These are phyloP conservation scores for Coniophora puteana DNA, from an alignment of 1,284 basidiomycete genomes.

Conservation along the genomic window DNA sequence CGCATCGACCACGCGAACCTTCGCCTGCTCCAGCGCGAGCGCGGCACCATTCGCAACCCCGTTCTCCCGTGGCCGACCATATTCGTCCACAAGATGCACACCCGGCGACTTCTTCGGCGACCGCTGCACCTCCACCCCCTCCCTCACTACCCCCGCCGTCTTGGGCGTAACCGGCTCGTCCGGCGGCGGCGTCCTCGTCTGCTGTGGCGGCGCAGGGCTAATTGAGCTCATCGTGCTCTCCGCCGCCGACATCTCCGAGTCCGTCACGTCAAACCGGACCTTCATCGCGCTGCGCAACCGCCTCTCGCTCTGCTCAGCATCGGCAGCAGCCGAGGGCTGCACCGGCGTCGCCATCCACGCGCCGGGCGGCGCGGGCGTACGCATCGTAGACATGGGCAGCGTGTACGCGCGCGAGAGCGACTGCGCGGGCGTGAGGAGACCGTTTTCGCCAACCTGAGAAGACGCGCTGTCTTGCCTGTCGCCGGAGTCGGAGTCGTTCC, in stretches of 20 bases:
- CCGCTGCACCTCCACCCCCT: slow-evolving; percentile 12
- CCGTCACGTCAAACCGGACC: slow-evolving; percentile 63
- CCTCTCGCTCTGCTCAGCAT: slow-evolving; percentile 28
- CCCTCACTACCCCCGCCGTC: slow-evolving; percentile 4
- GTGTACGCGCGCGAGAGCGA: slow-evolving; percentile 41
- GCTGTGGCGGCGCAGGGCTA: slow-evolving; percentile 18
- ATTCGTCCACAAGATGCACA: slow-evolving; percentile 59
- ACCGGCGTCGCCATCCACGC: slow-evolving; percentile 65
- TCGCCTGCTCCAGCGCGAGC: slow-evolving; percentile 14
- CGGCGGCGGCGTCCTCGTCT: slow-evolving; percentile 2
- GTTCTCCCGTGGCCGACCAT: slow-evolving; percentile 38
- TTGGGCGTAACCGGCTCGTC: background rate
- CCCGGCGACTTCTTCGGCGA: slow-evolving; percentile 42
- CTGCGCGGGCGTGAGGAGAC: slow-evolving; percentile 39
- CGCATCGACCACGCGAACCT: slow-evolving; percentile 60
- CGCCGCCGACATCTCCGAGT: slow-evolving; percentile 33
- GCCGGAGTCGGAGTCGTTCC: too few relatives aligned
- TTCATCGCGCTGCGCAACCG: slow-evolving; percentile 43
- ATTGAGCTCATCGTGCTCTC: slow-evolving; percentile 20
- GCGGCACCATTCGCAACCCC: slow-evolving; percentile 10
- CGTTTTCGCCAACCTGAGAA: too few relatives aligned
- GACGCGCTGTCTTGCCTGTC: too few relatives aligned
- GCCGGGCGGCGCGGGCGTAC: slow-evolving; percentile 70
- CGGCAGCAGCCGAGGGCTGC: slow-evolving; percentile 18
- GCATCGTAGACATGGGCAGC: slow-evolving; percentile 46